Conservation (phyloP, 345 rosid genomes). For the Rhizophora apiculata region DNA sequence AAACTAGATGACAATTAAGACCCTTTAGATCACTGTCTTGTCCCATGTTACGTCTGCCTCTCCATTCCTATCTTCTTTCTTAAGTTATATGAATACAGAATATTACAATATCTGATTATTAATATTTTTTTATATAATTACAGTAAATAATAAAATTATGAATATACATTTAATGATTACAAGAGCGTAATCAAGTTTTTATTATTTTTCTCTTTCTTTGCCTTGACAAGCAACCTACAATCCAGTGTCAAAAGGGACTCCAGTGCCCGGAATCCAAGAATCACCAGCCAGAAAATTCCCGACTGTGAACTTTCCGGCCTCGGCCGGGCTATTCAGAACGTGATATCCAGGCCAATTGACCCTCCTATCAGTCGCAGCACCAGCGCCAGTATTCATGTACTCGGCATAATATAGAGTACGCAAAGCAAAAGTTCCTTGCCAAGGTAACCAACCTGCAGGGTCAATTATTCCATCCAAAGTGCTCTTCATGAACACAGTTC, state of each 20-base stretch:
- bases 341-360: constrained; percentile 76
- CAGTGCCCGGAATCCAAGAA: constrained; percentile 71
- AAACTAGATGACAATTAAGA: neutral
- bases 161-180: neutral
- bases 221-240: constrained; percentile 29
- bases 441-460: constrained; percentile 70
- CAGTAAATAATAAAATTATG: too few relatives aligned
- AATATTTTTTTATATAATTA: too few relatives aligned
- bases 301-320: constrained; percentile 68
- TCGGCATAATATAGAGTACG: constrained; percentile 77
- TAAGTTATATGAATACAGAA: too few relatives aligned
- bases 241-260: constrained; percentile 61
- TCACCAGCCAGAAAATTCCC: constrained; percentile 58
- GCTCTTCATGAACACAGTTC: constrained; percentile 67
- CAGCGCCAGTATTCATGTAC: constrained; percentile 66
- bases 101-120: too few relatives aligned
- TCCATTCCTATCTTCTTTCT: too few relatives aligned
- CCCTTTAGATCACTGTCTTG: neutral
- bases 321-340: constrained; percentile 31
- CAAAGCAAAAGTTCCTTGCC: constrained; percentile 70
- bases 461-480: constrained; percentile 45
- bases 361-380: constrained; percentile 54
- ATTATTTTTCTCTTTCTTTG: neutral
- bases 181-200: neutral
- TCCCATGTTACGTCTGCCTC: neutral